Conservation (phyloP, 2,329 filamentous ascomycete genomes). For the Akanthomyces uredinophilus region DNA sequence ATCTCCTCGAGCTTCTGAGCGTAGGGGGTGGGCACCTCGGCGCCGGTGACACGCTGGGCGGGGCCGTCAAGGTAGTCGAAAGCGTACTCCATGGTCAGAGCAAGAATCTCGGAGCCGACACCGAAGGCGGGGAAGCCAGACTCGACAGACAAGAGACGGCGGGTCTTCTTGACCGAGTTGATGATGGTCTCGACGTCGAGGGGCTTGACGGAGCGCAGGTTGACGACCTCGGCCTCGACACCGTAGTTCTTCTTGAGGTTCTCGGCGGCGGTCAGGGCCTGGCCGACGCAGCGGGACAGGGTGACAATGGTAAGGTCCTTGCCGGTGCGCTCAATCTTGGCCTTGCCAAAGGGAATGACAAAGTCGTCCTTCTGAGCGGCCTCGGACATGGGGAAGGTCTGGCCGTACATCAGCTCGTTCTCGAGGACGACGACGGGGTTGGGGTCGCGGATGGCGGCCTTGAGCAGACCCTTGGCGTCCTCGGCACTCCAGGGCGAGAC, state of each 20-base stretch:
- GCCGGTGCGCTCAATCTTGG: conserved; percentile 94
- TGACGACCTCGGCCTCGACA: conserved; percentile 93
- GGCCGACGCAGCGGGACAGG: conserved; percentile 90
- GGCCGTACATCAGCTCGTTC: conserved; percentile 89
- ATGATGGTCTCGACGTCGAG: conserved; percentile 92
- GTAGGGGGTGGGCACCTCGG: conserved; percentile 95
- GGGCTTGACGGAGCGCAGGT: conserved; percentile 95
- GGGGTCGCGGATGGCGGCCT: conserved; percentile 95
- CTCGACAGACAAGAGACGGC: conserved; percentile 84
- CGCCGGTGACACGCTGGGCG: conserved; percentile 88
- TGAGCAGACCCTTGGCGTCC: conserved; percentile 95
- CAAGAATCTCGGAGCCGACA: conserved; percentile 87
- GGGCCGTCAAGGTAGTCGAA: conserved; percentile 97
- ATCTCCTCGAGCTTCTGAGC: conserved; percentile 89
- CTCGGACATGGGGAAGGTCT: conserved; percentile 94
- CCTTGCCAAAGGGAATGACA: conserved; percentile 95
- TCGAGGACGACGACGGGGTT: conserved; percentile 92
- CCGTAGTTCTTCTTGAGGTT: conserved; percentile 94
- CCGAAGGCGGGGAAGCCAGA: conserved; percentile 96
- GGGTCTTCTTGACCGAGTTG: conserved; percentile 98
- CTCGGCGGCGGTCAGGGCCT: conserved; percentile 82
- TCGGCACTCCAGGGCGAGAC: conserved; percentile 94
- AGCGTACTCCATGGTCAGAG: conserved; percentile 92
- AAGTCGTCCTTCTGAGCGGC: conserved; percentile 95
- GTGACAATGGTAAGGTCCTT: conserved; percentile 96